A percentile compares a stretch with the other conserved stretches of the same genome.
Evolutionary conservation across 2,329 filamentous ascomycete genomes (phyloP).

Genomic region (Ceratocystis harringtonii): DNA sequence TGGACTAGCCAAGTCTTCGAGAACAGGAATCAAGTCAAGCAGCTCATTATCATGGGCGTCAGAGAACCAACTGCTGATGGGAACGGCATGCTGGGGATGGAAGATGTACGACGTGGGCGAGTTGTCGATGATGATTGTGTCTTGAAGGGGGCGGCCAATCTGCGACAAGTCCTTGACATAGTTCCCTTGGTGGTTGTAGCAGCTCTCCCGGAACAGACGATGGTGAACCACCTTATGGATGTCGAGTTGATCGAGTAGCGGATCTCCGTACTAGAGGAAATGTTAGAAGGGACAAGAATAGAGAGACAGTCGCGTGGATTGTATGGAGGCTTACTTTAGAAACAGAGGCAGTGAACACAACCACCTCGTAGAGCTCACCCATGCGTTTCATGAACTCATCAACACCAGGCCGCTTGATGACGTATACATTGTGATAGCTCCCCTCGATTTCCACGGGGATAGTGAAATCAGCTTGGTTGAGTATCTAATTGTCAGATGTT

Average conservation of each 20-base stretch:
- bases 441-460: conserved; percentile 98
- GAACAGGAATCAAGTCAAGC: conserved; percentile 89
- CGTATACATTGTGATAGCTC: conserved; percentile 97
- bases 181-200: conserved; percentile 98
- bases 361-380: conserved; percentile 93
- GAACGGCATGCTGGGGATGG: conserved; percentile 95
- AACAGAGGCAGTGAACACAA: conserved; percentile 95
- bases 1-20: conserved; percentile 81
- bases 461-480: conserved; percentile 96
- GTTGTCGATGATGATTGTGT: conserved; percentile 99
- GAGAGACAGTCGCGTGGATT: conserved; percentile 16
- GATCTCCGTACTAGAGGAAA: conserved; percentile 68
- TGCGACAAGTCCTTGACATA: conserved; percentile 99
- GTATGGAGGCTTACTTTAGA: conserved; percentile 54
- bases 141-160: conserved; percentile 84
- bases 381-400: conserved; percentile 99
- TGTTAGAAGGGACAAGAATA: conserved; percentile 20
- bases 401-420: conserved; percentile 97
- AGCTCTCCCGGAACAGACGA: conserved; percentile 90
- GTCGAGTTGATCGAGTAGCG: conserved; percentile 86
- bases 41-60: conserved; percentile 99
- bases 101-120: conserved; percentile 99
- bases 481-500: conserved; percentile 44
- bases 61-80: conserved; percentile 99
- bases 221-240: conserved; percentile 96